Evolutionary conservation across 257 asterid species (phyloP), one percentile per base, ranked within the genome.

Genomic region (Eustoma russellianum): DNA sequence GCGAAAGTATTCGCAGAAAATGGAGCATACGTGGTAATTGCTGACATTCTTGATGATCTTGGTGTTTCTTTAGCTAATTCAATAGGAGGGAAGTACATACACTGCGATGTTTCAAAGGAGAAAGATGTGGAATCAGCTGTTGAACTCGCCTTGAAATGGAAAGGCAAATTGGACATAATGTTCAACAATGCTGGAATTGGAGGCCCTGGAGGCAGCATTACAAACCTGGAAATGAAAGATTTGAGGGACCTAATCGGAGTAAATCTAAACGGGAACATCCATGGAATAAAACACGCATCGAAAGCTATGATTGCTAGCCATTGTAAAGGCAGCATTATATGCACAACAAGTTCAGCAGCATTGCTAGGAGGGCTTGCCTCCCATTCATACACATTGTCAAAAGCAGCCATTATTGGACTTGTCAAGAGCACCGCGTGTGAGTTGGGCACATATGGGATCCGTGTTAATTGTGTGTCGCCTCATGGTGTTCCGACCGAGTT

Each of bases 291-390:
- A 15, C 88, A 88, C 53, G 95, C 97, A 0, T 79, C 97, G 9
- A 77, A 80, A 2, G 86, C 76, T 2, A 88, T 88, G 97, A 75
- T 80, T 15, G 47, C 60, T 28, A 38, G 11, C 9, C 5, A 38
- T 7, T 7, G 12, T 11, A 38, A 11, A 38, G 97, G 95, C 17
- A 17, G 78, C 35, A 85, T 88, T 53, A 75, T 88, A 9, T 88
- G 97, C 53, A 73, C 94, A 3, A 82, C 97, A 0, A 88, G 97
- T 70, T 85, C 97, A 3, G 88, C 97, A 0, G 94, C 95, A 19
- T 54, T 83, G 11, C 70, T 78, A 81, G 94, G 89, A 15, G 97
- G 97, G 9, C 58, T 88, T 8, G 97, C 94, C 0, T 70, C 92
- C 1, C 95, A 88, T 48, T 72, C 94, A 0, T 88, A 85, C 62